These are phyloP conservation scores for Exserohilum turcica DNA, from an alignment of 2,329 filamentous ascomycete genomes.

Conservation along the genomic window DNA sequence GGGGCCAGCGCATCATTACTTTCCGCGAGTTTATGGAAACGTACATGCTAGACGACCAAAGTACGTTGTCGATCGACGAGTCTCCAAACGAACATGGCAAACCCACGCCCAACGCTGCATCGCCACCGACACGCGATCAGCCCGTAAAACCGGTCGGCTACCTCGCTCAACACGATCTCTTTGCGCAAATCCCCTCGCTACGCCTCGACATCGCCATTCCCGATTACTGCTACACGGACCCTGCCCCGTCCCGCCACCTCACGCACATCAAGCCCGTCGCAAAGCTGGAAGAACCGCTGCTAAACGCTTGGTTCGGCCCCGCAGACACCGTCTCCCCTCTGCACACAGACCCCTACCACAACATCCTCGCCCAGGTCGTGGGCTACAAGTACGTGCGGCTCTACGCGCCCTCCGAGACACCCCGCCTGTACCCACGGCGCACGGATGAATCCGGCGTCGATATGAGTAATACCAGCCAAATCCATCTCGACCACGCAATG, in stretches of 20 bases:
- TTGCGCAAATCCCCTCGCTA: constrained; percentile 78
- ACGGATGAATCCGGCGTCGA: constrained; percentile 72
- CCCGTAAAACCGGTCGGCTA: constrained; percentile 65
- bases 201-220: constrained; percentile 77
- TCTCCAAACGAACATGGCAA: not conserved
- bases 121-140: not conserved
- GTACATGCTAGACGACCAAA: constrained; percentile 57
- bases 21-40: constrained; percentile 72
- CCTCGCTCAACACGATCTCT: constrained; percentile 88
- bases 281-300: constrained; percentile 61
- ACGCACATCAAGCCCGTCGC: constrained; percentile 21
- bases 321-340: constrained; percentile 86
- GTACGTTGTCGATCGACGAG: not conserved
- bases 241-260: constrained; percentile 43
- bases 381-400: constrained; percentile 91
- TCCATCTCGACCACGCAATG: constrained; percentile 76
- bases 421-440: constrained; percentile 64
- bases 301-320: constrained; percentile 95
- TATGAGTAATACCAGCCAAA: constrained; percentile 86
- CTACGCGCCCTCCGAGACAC: constrained; percentile 70
- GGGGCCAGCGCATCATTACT: constrained; percentile 80
- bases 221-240: constrained; percentile 79
- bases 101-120: no score
- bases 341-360: constrained; percentile 93
- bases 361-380: constrained; percentile 86